These are phyloP conservation scores for Calycina herbarum DNA, from an alignment of 2,329 filamentous ascomycete species.

Conservation along the genomic window DNA sequence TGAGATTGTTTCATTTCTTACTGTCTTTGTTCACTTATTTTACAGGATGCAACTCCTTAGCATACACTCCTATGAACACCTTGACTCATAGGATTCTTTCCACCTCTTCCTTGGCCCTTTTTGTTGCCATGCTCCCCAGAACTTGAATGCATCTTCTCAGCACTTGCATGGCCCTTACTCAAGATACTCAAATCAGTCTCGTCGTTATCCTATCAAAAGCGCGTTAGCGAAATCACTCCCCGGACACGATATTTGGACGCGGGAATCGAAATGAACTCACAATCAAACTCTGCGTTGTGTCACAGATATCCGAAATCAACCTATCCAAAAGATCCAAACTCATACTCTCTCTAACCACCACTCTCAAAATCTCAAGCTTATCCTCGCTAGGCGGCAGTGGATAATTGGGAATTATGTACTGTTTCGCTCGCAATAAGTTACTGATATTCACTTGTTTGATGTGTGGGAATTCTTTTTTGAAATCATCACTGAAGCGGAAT, in stretches of 20 bases:
- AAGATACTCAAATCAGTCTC: slow-evolving; percentile 47
- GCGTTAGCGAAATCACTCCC: not conserved
- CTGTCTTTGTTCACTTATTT: not conserved
- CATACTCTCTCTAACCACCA: slow-evolving; percentile 67
- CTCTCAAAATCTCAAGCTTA: slow-evolving; percentile 63
- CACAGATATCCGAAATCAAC: slow-evolving; percentile 59
- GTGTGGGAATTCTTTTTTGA: slow-evolving; percentile 59
- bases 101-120: slow-evolving; percentile 36
- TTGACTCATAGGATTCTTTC: slow-evolving; percentile 45
- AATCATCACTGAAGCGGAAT: slow-evolving; percentile 62
- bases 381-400: slow-evolving; percentile 62
- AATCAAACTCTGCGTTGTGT: slow-evolving; percentile 62
- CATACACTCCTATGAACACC: slow-evolving; percentile 51
- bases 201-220: slow-evolving; percentile 24
- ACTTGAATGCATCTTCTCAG: slow-evolving; percentile 42
- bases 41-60: slow-evolving; percentile 27
- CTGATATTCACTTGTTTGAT: slow-evolving; percentile 65
- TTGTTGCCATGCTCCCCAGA: slow-evolving; percentile 16
- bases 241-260: not conserved
- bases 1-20: too few relatives aligned
- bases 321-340: slow-evolving; percentile 66
- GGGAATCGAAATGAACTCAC: slow-evolving; percentile 41
- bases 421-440: slow-evolving; percentile 62
- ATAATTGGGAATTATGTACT: slow-evolving; percentile 74
- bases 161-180: slow-evolving; percentile 37